Base-by-base conservation (phyloP, 2,329 filamentous ascomycete genomes). In the Purpureocillium takamizusanense region DNA sequence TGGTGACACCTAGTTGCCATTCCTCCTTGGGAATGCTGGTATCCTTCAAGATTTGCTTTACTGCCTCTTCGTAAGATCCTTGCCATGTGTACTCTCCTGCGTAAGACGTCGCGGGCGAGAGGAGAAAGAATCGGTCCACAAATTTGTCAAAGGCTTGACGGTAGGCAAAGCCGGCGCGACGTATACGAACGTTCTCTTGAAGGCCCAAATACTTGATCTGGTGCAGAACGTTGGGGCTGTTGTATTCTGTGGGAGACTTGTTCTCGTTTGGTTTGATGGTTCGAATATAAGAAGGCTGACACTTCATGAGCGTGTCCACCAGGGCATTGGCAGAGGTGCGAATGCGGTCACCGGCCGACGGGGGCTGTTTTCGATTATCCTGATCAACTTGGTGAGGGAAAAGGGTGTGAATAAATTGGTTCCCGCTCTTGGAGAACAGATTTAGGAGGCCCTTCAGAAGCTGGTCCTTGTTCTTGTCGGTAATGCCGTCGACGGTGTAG, bases 201-300 rank as follows among this genome's bases (percentile, higher is more conserved):
- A 98, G 70, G 78, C 92, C 92, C 12, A 98, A 82, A 54, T 98
- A 98, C 59, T 98, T 97, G 73, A 97, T 87, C 60, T 98, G 92
- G 71, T 98, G 92, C 52, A 97, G 72, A 15, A 98, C 92, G 51
- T 97, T 97, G 23, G 81, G 79, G 15, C 76, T 74, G 51, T 95
- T 95, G 62, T 95, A 98, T 57, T 98, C 92, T 10, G 79, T 81
- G 0, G 88, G 83, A 3, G 89, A 95, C 62, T 97, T 98, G 69
- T 95, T 97, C 63, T 98, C 92, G 67, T 98, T 98, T 2, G 92
- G 92, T 65, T 98, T 98, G 67, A 98, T 97, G 1, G 92, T 98
- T 58, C 92, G 86, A 52, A 98, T 98, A 56, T 98, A 98, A 3
- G 89, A 95, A 2, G 92, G 92, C 50, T 92, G 86, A 40, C 88